A percentile compares a stretch with the other conserved stretches of the same genome.
These are phyloP conservation scores for Cochlearia excelsa DNA, from an alignment of 345 rosid genomes.

Conservation along the genomic window DNA sequence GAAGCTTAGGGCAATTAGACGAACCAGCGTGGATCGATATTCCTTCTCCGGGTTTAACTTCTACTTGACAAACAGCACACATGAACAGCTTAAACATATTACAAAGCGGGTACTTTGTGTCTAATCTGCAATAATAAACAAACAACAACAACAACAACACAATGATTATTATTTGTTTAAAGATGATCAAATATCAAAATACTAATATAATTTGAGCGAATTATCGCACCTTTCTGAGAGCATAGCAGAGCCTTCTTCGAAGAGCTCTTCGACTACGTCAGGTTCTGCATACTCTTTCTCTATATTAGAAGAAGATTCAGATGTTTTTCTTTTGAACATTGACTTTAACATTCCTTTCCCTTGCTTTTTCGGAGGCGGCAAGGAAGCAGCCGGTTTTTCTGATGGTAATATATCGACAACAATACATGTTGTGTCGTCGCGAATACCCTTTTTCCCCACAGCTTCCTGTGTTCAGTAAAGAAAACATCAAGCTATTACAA, in stretches of 20 bases:
- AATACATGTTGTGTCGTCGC: slow-evolving; percentile 98
- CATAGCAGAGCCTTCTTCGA: slow-evolving; percentile 95
- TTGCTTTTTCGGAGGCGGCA: slow-evolving; percentile 66
- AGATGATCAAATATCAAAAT: neutral
- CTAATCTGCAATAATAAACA: slow-evolving; percentile 46
- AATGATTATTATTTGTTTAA: neutral
- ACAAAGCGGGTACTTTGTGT: slow-evolving; percentile 87
- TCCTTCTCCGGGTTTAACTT: slow-evolving; percentile 96
- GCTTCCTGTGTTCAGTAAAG: slow-evolving; percentile 65
- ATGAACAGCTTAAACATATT: slow-evolving; percentile 93
- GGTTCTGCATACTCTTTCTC: slow-evolving; percentile 71
- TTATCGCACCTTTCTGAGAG: slow-evolving; percentile 88
- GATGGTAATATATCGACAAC: slow-evolving; percentile 80
- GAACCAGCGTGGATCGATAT: slow-evolving; percentile 81
- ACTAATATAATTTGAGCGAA: neutral
- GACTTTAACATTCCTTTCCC: slow-evolving; percentile 83
- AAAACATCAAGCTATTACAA: slow-evolving; percentile 22
- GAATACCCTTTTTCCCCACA: slow-evolving; percentile 70
- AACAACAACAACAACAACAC: neutral
- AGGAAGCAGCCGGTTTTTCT: slow-evolving; percentile 73
- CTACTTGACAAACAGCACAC: slow-evolving; percentile 99
- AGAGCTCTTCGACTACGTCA: slow-evolving; percentile 84
- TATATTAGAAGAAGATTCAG: slow-evolving; percentile 66
- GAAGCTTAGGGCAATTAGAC: slow-evolving; percentile 55
- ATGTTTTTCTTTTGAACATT: slow-evolving; percentile 72